Conservation (phyloP, 139 green algal species). For the Haematococcus sp. region DNA sequence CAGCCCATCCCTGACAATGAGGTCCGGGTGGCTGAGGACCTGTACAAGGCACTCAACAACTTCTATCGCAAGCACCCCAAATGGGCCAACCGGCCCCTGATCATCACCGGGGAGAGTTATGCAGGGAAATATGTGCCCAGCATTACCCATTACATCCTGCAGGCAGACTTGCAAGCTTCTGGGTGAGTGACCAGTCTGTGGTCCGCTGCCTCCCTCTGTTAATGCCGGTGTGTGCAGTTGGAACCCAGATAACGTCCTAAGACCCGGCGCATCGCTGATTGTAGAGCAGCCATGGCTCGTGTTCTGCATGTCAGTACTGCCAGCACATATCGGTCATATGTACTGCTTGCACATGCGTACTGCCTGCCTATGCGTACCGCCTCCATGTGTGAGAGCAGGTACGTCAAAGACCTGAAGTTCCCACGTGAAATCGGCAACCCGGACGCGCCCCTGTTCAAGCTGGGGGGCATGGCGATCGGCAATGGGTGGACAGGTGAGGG, state of each 20-base stretch:
- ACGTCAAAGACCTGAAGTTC: neutral
- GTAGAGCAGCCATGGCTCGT: too few species aligned
- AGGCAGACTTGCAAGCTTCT: slow-evolving; percentile 27
- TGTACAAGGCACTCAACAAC: slow-evolving; percentile 44
- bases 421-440: slow-evolving; percentile 2
- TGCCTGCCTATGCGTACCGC: too few species aligned
- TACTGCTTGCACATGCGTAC: too few species aligned
- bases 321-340: too few species aligned
- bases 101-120: slow-evolving; percentile 37
- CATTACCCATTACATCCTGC: slow-evolving; percentile 52
- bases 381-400: too few species aligned
- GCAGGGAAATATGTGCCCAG: slow-evolving; percentile 56
- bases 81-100: slow-evolving; percentile 29
- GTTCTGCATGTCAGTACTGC: too few species aligned
- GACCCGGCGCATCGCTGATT: too few species aligned
- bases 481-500: slow-evolving; percentile 56
- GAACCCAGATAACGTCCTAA: too few species aligned
- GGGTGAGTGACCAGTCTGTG: slow-evolving; percentile 7
- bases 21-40: slow-evolving; percentile 39
- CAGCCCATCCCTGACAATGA: slow-evolving; percentile 45
- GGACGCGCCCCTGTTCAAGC: slow-evolving; percentile 37
- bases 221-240: too few species aligned
- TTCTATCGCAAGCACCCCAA: slow-evolving; percentile 33
- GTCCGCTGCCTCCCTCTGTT: too few species aligned
- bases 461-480: slow-evolving; percentile 47